A percentile compares a stretch with the other conserved stretches of the same genome.
Conservation (phyloP, 1,284 basidiomycete genomes). For the Termitomyces sp. region DNA sequence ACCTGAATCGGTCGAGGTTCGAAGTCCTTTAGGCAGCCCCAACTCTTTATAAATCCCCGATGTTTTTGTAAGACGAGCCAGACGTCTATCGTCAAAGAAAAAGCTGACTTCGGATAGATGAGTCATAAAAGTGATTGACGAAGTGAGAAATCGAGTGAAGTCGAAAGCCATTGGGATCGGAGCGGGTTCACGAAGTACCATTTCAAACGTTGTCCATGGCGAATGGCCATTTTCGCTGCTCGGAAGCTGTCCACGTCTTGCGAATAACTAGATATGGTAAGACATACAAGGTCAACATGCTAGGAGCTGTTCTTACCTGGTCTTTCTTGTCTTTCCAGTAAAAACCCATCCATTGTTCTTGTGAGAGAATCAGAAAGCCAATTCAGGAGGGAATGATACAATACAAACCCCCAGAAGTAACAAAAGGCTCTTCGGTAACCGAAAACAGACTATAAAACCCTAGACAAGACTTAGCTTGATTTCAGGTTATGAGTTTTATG, state of each 20-base stretch:
- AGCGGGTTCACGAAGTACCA: slow-evolving; percentile 81
- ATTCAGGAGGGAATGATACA: neutral
- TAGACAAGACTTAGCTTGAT: slow-evolving; percentile 19
- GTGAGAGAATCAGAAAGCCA: slow-evolving; percentile 1
- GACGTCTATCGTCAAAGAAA: slow-evolving; percentile 73
- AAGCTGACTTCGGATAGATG: slow-evolving; percentile 75
- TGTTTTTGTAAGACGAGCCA: slow-evolving; percentile 73
- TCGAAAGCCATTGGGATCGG: slow-evolving; percentile 84
- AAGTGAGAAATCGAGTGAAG: slow-evolving; percentile 86
- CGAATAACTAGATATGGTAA: slow-evolving; percentile 52
- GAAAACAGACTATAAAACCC: slow-evolving; percentile 82
- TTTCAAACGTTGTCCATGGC: slow-evolving; percentile 86
- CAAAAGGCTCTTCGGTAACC: slow-evolving; percentile 90
- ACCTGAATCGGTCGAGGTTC: slow-evolving; percentile 38
- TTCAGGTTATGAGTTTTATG: neutral
- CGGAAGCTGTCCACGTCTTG: slow-evolving; percentile 68
- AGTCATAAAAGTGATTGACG: slow-evolving; percentile 93
- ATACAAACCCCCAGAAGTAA: slow-evolving; percentile 72
- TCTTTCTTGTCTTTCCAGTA: slow-evolving; percentile 95
- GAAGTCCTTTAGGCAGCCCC: slow-evolving; percentile 51
- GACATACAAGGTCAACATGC: neutral
- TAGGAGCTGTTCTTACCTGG: slow-evolving; percentile 41
- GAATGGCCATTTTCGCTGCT: slow-evolving; percentile 27
- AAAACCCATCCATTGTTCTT: slow-evolving; percentile 91
- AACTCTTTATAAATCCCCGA: slow-evolving; percentile 54